Base-by-base conservation (phyloP, 163 green algal genomes). In the Coccomyxa subellipsoidea region DNA sequence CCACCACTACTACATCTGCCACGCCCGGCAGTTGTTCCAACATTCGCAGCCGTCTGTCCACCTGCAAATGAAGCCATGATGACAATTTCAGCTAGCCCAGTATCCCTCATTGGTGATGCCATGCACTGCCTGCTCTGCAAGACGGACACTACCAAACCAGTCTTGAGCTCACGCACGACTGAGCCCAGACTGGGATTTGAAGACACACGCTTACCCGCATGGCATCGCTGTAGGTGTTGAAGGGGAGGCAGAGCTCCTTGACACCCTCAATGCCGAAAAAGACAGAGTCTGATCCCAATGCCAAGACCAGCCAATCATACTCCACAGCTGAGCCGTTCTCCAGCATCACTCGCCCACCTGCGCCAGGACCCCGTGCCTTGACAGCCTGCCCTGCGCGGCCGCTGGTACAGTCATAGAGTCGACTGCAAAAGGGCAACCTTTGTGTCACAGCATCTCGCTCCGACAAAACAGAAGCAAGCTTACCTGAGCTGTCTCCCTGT, bases 221-320 rank as follows among this genome's bases (percentile, higher is more conserved):
- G 0, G 92, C 95, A 81, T 99, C 95, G n/a, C 96, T 87, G 34
- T 94, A 89, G 1, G 84, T 92, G 39, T 85, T 88, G 82, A 99
- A 98, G 12, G 92, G 87, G 32, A 96, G 76, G 0, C 95, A 93
- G n/a, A 87, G 84, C 83, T 98, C 90, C 66, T 87, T 85, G 4
- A 96, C 94, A 1, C 96, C 96, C 2, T 92, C 91, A 21, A 97
- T 90, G 32, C 89, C 91, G 38, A 91, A 88, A 21, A 88, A 88
- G 79, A 90, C 89, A 7, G 92, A 89, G 53, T 92, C 85, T 0
- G 92, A 89, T 0, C 96, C 96, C 72, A 98, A 82, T 0, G 96
- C 91, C 40, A 98, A 69, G 69, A 99, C 93, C 59, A 99, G 92
- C 89, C 91, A 98, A 85, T 98, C 94, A 86, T 97, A 98, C 39